phyloP scores from a whole-genome alignment of 2,329 filamentous ascomycete species.

The Achaetomium macrosporum region DNA sequence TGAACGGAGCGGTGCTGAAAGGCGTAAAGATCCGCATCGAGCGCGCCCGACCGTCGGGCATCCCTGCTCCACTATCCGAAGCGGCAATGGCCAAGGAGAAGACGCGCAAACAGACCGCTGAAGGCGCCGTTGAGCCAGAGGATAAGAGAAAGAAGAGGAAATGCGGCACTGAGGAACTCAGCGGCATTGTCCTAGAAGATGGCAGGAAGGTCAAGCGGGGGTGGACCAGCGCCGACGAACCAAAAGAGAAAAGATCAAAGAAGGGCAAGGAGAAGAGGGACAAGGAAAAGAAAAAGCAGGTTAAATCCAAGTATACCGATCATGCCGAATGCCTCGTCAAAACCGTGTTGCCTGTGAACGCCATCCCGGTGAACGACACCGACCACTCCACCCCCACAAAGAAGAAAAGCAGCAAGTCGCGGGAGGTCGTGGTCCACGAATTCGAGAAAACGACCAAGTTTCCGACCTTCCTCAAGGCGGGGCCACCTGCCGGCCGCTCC shows the following conservation, averaged over 20 bases:
- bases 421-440: slow-evolving; percentile 72
- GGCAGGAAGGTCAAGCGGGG: slow-evolving; percentile 80
- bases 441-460: slow-evolving; percentile 81
- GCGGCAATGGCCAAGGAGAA: slow-evolving; percentile 29
- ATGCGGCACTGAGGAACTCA: slow-evolving; percentile 41
- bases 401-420: slow-evolving; percentile 40
- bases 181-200: slow-evolving; percentile 65
- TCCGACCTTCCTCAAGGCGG: slow-evolving; percentile 70
- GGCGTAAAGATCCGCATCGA: slow-evolving; percentile 82
- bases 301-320: slow-evolving; percentile 74
- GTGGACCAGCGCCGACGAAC: slow-evolving; percentile 66
- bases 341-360: slow-evolving; percentile 57
- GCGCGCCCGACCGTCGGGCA: slow-evolving; percentile 63
- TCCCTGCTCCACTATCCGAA: slow-evolving; percentile 27
- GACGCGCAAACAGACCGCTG: slow-evolving; percentile 31
- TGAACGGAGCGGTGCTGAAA: slow-evolving; percentile 79
- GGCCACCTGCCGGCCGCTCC: slow-evolving; percentile 35
- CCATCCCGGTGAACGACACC: slow-evolving; percentile 37
- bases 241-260: slow-evolving; percentile 41
- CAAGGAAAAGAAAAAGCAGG: slow-evolving; percentile 51
- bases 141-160: slow-evolving; percentile 32
- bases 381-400: slow-evolving; percentile 52
- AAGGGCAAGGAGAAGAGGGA: slow-evolving; percentile 45
- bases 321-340: slow-evolving; percentile 80
- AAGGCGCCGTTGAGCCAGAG: slow-evolving; percentile 26